Evolutionary conservation across 2,329 filamentous ascomycete species (phyloP).

Genomic region (Botrytis sinoallii): DNA sequence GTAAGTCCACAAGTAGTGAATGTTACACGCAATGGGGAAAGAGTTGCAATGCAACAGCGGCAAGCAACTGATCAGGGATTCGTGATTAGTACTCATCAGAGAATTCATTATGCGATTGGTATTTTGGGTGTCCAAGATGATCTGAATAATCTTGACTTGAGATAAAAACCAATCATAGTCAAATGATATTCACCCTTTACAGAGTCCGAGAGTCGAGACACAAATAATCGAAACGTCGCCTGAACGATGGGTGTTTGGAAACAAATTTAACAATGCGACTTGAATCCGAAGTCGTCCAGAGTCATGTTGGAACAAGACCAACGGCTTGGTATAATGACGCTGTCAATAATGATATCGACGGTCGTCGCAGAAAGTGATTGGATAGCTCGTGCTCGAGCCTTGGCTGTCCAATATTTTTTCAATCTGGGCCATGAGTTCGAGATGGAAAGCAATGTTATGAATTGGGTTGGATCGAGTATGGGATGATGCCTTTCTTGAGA

Average conservation of each 20-base stretch:
- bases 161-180: neutral
- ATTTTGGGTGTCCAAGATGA: slow-evolving; percentile 76
- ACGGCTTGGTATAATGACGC: neutral
- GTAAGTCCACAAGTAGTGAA: slow-evolving; percentile 45
- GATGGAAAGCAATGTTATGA: neutral
- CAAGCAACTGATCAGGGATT: slow-evolving; percentile 50
- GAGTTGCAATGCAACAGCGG: slow-evolving; percentile 43
- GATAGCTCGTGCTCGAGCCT: neutral
- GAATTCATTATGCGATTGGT: slow-evolving; percentile 74
- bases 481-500: neutral
- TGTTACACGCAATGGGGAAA: slow-evolving; percentile 50
- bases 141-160: slow-evolving; percentile 59
- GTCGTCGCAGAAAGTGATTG: neutral
- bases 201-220: neutral
- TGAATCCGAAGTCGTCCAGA: neutral
- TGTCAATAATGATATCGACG: neutral
- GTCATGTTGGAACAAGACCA: neutral
- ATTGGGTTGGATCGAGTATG: neutral
- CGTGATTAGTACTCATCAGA: slow-evolving; percentile 59
- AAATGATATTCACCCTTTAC: neutral
- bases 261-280: too few species aligned
- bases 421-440: neutral
- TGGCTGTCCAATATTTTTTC: neutral
- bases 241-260: neutral
- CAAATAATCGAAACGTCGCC: neutral